A percentile compares a stretch with the other conserved stretches of the same genome.
These are phyloP conservation scores for Phytopythium mirpurense DNA, from an alignment of 352 stramenopile genomes.

Conservation along the genomic window DNA sequence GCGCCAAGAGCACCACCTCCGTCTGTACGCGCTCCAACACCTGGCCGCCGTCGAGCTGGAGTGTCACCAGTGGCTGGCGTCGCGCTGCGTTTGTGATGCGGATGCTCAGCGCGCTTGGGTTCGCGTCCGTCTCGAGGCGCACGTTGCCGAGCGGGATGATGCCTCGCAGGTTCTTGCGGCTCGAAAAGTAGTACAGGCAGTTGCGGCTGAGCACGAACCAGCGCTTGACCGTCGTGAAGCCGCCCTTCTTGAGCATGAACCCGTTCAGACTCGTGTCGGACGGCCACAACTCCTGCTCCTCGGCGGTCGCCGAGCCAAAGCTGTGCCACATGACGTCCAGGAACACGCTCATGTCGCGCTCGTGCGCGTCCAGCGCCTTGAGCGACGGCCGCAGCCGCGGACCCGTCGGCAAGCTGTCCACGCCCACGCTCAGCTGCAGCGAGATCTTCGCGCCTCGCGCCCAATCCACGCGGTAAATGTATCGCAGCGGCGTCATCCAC, in stretches of 20 bases:
- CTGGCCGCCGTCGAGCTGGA: constrained; percentile 81
- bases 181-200: constrained; percentile 87
- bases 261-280: constrained; percentile 86
- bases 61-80: constrained; percentile 58
- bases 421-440: constrained; percentile 79
- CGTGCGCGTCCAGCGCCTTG: constrained; percentile 66
- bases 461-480: constrained; percentile 83
- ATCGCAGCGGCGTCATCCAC: constrained; percentile 87
- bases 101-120: constrained; percentile 38
- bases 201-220: constrained; percentile 88
- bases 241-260: constrained; percentile 78
- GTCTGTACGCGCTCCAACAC: constrained; percentile 73
- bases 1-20: constrained; percentile 71
- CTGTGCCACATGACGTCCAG: constrained; percentile 86
- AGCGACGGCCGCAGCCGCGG: constrained; percentile 62
- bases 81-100: constrained; percentile 64
- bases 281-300: constrained; percentile 85
- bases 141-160: constrained; percentile 84
- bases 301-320: constrained; percentile 72
- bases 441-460: constrained; percentile 50
- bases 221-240: constrained; percentile 72
- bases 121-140: constrained; percentile 55
- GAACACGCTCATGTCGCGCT: constrained; percentile 86
- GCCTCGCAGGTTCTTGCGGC: constrained; percentile 70
- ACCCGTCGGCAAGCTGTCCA: constrained; percentile 80